Evolutionary conservation across 805 yeast species (phyloP), one percentile per base, ranked within the genome.

Genomic region (Monosporozyma servazzii): DNA sequence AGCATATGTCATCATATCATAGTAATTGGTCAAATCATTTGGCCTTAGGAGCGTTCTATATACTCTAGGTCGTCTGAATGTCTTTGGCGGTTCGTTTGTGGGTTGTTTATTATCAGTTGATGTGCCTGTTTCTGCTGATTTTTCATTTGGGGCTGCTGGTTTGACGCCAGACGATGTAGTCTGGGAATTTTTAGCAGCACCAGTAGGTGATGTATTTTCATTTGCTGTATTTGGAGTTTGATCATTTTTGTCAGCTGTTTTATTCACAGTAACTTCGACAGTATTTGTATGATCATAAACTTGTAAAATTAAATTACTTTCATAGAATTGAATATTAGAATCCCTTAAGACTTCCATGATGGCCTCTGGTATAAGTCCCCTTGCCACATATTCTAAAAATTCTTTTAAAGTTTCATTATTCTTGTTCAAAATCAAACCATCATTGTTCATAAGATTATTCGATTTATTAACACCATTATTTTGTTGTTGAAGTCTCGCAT

Each of bases 281-380:
- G 68, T 72, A 53, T 77, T 75, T 23, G 97, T 73, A 65, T 90
- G 96, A 67, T 91, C 99, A 57, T 78, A 80, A n/a, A 91, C 84
- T 63, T 88, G 88, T 47, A 91, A 67, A 15, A 91, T 86, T 40
- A 91, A 72, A 65, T 95, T 87, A 0, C 97, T 97, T 63, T 93
- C 97, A 65, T 88, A 91, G 50, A 88, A 78, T 53, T 80, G 79
- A 33, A 90, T 79, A 18, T 90, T 85, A 37, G 91, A 87, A 65
- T 91, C 98, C 61, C 86, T 81, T 45, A 93, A 75, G 9, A 91
- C 86, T 69, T 93, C 98, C 58, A 89, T 81, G 63, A 91, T 81
- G 13, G 95, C 88, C 41, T 88, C 86, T 1, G 97, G 96, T 13
- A 91, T 87, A 59, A 82, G 84, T 48, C 91, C 95, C 51, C 79